Evolutionary conservation across 768 basidiomycete genomes (phyloP), one percentile per base, ranked within the genome.

Genomic region (Mycena amicta): DNA sequence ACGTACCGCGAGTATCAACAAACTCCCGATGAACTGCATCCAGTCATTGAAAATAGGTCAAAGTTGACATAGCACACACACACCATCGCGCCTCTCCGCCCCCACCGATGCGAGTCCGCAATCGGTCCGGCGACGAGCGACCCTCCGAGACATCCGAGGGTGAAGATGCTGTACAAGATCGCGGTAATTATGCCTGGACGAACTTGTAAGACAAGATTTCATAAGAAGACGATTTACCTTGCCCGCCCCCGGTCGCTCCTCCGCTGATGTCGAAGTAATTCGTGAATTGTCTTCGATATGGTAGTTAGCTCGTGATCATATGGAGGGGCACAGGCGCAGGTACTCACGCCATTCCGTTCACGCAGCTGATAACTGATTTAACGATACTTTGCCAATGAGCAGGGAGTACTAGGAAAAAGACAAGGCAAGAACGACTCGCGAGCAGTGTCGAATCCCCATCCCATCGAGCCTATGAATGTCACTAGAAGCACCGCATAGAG

Each of bases 271-370:
- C 65, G 43, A 80, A 81, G 64, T 74, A 80, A 22, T 70, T 64
- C 0, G 77, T 68, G 60, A 77, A 81, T 64, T 80, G 77, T 3
- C 77, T 78, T 37, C 28, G 62, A 16, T 57, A 57, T 28, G 16
- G n/a, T n/a, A n/a, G n/a, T n/a, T n/a, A n/a, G n/a, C n/a, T n/a
- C n/a, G n/a, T n/a, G n/a, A n/a, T n/a, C n/a, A n/a, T n/a, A n/a
- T n/a, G n/a, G n/a, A n/a, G n/a, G n/a, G n/a, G n/a, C n/a, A n/a
- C n/a, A n/a, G n/a, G n/a, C n/a, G n/a, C n/a, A n/a, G n/a, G n/a
- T n/a, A n/a, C 76, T 37, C 64, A 80, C 79, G 72, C 57, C 79
- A 81, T 80, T 29, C 77, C 78, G 61, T 78, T 80, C 25, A 81
- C 77, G 5, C 74, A 74, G 63, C 77, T 74, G 70, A 80, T 77